A percentile compares a stretch with the other conserved stretches of the same genome.
Conservation (phyloP, 208 protist species). For the Vickermania ingenoplastis region DNA sequence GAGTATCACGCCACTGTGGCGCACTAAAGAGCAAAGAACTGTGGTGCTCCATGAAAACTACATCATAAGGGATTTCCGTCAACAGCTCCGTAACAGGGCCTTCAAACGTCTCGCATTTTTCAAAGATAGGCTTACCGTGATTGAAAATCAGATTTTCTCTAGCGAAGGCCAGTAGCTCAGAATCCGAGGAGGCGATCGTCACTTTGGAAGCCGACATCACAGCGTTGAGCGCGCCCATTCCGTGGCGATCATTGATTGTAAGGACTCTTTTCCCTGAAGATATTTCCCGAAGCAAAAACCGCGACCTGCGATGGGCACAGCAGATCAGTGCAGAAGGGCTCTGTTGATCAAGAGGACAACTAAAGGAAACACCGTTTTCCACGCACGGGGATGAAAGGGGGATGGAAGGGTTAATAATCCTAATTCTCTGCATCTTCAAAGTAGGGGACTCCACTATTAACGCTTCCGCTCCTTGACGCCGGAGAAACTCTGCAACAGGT, state of each 20-base stretch:
- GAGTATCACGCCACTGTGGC: conserved; percentile 41
- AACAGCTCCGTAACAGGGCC: conserved; percentile 27
- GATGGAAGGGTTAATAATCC: conserved; percentile 37
- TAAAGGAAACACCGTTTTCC: conserved; percentile 58
- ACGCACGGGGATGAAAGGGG: conserved; percentile 34
- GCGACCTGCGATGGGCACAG: conserved; percentile 50
- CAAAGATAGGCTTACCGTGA: conserved; percentile 48
- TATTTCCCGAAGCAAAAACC: conserved; percentile 57
- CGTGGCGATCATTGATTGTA: conserved; percentile 70
- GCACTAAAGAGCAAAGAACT: conserved; percentile 24
- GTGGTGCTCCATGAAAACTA: conserved; percentile 71
- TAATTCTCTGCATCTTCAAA: conserved; percentile 32
- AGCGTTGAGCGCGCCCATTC: conserved; percentile 54
- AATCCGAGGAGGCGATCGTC: conserved; percentile 42
- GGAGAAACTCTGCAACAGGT: conserved; percentile 54
- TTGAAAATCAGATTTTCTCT: conserved; percentile 67
- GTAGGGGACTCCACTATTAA: conserved; percentile 64
- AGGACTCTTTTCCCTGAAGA: conserved; percentile 54
- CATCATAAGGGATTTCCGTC: conserved; percentile 27
- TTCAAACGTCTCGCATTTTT: conserved; percentile 40
- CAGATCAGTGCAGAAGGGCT: conserved; percentile 30
- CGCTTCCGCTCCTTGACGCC: conserved; percentile 50
- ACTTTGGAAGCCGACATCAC: conserved; percentile 71
- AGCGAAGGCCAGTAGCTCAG: conserved; percentile 27
- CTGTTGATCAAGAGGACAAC: conserved; percentile 30